These are phyloP conservation scores for Wallacemonas sp. DNA, from an alignment of 208 protist genomes.

Conservation along the genomic window DNA sequence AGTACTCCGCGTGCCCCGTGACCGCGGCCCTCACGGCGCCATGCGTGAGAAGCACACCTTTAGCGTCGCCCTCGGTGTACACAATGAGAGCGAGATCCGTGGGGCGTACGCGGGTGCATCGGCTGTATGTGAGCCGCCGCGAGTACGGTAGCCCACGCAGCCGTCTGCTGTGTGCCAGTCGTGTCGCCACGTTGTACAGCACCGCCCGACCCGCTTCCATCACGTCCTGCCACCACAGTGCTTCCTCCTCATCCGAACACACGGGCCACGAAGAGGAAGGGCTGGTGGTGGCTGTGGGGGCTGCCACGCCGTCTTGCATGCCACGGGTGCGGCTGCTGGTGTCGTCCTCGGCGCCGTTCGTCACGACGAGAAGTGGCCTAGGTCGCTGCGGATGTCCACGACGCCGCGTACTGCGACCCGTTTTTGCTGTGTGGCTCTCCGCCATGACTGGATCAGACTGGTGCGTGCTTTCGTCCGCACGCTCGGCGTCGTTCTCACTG, in stretches of 20 bases:
- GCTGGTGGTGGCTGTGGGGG: no score
- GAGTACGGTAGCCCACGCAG: not conserved
- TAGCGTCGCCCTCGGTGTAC: constrained; percentile 82
- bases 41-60: constrained; percentile 85
- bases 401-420: no score
- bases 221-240: constrained; percentile 65
- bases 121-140: constrained; percentile 13
- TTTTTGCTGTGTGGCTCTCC: no score
- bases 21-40: constrained; percentile 50
- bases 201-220: constrained; percentile 10
- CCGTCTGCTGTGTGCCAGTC: not conserved
- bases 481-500: not conserved
- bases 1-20: constrained; percentile 29
- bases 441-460: no score
- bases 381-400: not conserved
- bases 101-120: constrained; percentile 22
- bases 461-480: no score
- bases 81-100: constrained; percentile 65
- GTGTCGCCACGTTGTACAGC: not conserved
- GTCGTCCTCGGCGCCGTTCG: not conserved
- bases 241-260: constrained; percentile 36
- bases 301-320: not conserved
- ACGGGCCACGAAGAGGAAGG: no score
- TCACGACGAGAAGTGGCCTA: not conserved
- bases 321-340: not conserved